A percentile compares a stretch with the other conserved stretches of the same genome.
Conservation (phyloP, 192 early-diverging fungal species). For the Coemansia sp. region DNA sequence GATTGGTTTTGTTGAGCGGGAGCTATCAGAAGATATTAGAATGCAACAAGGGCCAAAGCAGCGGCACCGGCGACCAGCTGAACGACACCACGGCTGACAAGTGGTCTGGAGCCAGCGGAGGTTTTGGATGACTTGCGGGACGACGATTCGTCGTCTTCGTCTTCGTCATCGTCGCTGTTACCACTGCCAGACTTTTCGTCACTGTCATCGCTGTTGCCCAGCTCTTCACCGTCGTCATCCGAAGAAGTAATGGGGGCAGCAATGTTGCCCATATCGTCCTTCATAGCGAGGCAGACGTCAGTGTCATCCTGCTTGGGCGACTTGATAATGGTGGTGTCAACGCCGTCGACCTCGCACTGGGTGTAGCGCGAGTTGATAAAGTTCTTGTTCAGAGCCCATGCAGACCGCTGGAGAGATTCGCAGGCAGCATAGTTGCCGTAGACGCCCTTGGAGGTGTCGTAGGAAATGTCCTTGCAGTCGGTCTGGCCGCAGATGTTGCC, state of each 20-base stretch:
- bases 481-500: constrained; percentile 46
- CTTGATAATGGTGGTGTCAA: constrained; percentile 24
- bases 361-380: constrained; percentile 35
- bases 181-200: background rate
- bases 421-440: constrained; percentile 53
- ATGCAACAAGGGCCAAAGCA: background rate
- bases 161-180: background rate
- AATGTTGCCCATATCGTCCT: constrained; percentile 31
- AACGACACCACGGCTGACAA: background rate
- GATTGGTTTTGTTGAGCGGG: too few species aligned
- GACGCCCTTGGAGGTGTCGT: constrained; percentile 35
- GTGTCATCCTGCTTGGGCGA: constrained; percentile 37
- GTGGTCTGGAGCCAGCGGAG: background rate
- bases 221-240: background rate
- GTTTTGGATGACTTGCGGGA: background rate
- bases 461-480: constrained; percentile 40
- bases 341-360: constrained; percentile 39
- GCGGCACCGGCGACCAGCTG: background rate
- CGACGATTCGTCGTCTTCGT: background rate
- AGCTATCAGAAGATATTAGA: background rate
- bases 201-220: constrained; percentile 3
- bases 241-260: constrained; percentile 19
- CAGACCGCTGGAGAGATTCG: constrained; percentile 31
- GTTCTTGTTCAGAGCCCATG: constrained; percentile 51
- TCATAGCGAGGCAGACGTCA: constrained; percentile 25